phyloP scores from a whole-genome alignment of 2,329 filamentous ascomycete genomes.

The Neurospora sp. region DNA sequence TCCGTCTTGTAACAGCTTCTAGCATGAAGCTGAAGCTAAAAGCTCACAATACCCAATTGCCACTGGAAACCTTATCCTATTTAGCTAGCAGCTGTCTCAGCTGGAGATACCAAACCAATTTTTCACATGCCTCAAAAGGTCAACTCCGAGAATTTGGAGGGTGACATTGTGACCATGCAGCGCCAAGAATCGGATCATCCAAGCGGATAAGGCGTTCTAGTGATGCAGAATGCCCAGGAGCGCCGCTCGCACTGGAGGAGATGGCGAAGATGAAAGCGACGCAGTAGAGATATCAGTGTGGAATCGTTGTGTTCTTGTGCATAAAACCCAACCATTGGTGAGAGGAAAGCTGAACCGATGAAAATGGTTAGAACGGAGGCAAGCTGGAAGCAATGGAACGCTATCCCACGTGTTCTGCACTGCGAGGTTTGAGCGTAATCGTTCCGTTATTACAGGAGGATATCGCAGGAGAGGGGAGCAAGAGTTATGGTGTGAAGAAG shows the following conservation, averaged over 20 bases:
- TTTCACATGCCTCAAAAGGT: neutral
- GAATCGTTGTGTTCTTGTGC: neutral
- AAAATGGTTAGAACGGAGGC: neutral
- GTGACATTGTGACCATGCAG: neutral
- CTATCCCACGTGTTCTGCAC: neutral
- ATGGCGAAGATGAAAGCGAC: neutral
- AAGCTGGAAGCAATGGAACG: neutral
- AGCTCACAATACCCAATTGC: neutral
- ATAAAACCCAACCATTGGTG: neutral
- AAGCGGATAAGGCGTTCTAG: neutral
- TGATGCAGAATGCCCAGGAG: neutral
- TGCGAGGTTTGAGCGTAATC: neutral
- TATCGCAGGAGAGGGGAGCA: neutral
- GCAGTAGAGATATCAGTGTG: neutral
- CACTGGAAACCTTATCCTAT: neutral
- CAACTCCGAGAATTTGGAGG: neutral
- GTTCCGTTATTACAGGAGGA: neutral
- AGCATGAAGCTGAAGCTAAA: neutral
- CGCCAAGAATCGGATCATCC: neutral
- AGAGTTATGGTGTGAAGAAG: neutral
- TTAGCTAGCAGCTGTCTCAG: neutral
- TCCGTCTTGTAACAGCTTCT: neutral
- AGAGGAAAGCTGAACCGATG: neutral
- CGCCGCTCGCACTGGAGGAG: neutral
- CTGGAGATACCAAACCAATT: neutral